Percentiles rank a stretch among this genome's conserved stretches.
Conservation (phyloP, 371 early-diverging fungal species). For the Actinomucor elegans region DNA sequence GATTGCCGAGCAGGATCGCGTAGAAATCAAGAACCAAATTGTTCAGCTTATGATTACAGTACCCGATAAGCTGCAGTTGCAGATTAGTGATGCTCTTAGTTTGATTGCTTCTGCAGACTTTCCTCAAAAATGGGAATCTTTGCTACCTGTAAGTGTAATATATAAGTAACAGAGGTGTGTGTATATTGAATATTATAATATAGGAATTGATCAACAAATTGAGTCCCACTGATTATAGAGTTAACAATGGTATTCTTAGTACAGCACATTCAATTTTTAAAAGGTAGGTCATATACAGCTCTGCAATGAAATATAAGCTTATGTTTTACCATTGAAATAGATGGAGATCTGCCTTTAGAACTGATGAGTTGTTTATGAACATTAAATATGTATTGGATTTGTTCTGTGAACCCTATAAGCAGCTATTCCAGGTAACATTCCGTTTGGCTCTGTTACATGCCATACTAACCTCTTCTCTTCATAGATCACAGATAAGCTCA, state of each 20-base stretch:
- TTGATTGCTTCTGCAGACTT: slow-evolving; percentile 92
- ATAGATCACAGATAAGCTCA: slow-evolving; percentile 78
- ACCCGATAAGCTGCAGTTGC: slow-evolving; percentile 80
- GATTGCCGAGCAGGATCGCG: slow-evolving; percentile 70
- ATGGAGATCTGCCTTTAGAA: slow-evolving; percentile 85
- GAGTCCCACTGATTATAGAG: slow-evolving; percentile 72
- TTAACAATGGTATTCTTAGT: slow-evolving; percentile 89
- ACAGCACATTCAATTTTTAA: slow-evolving; percentile 94
- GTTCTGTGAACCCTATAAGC: slow-evolving; percentile 81
- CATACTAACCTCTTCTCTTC: too few species aligned
- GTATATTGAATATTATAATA: not conserved
- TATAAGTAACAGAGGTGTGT: not conserved
- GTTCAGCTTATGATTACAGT: slow-evolving; percentile 84
- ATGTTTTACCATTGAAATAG: too few species aligned
- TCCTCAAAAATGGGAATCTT: slow-evolving; percentile 83
- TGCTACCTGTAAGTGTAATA: slow-evolving; percentile 66
- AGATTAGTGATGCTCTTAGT: slow-evolving; percentile 89
- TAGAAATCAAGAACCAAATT: slow-evolving; percentile 78
- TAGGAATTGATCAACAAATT: slow-evolving; percentile 79
- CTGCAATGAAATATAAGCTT: too few species aligned
- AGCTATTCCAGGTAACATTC: slow-evolving; percentile 81
- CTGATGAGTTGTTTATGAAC: slow-evolving; percentile 77
- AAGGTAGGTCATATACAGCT: slow-evolving; percentile 59
- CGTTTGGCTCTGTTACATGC: too few species aligned
- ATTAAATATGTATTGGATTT: slow-evolving; percentile 90